Evolutionary conservation across 2,329 filamentous ascomycete genomes (phyloP), one percentile per base, ranked within the genome.

Genomic region (Nannizzia gypsea): DNA sequence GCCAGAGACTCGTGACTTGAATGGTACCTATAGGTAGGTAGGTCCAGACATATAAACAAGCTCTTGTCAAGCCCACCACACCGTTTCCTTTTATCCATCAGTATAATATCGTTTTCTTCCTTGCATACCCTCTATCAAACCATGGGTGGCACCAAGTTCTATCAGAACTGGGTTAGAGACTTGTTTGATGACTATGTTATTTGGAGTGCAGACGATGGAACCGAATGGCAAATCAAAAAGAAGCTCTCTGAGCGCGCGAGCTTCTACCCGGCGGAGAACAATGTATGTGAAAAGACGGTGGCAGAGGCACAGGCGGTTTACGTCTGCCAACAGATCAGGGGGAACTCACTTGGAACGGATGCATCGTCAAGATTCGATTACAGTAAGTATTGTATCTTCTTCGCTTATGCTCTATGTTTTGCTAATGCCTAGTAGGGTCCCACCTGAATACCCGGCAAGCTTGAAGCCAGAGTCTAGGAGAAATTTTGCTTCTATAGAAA

Each of bases 351-450:
- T 48, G 56, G 59, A n/a, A 54, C 17, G 48, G 56, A 59, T 36
- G 59, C 55, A 62, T 62, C 4, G 15, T 59, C 13, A 62, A 60
- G 28, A 44, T 62, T 56, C 56, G 56, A 31, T 6, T 62, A 58
- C 58, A 62, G 61, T 60, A 59, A 52, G 60, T 28, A 6, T 2
- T 1, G 13, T 6, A n/a, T 6, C 55, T 8, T 4, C 9, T 54
- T 34, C 6, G 13, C 17, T 2, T n/a, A 31, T n/a, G 9, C 15
- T 26, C 9, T 5, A 48, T 22, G 8, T 52, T 38, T 36, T 8
- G 6, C 31, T 40, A 15, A 57, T 24, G 13, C 3, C 5, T 3
- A 1, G 34, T n/a, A 57, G 34, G 17, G 24, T 40, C 11, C 55
- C 34, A 1, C 34, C 50, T 1, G 36, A 57, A 20, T 57, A 40